Percentiles rank a stretch among this genome's conserved stretches.
These are phyloP conservation scores for Murraya koenigii DNA, from an alignment of 345 rosid species.

Conservation along the genomic window DNA sequence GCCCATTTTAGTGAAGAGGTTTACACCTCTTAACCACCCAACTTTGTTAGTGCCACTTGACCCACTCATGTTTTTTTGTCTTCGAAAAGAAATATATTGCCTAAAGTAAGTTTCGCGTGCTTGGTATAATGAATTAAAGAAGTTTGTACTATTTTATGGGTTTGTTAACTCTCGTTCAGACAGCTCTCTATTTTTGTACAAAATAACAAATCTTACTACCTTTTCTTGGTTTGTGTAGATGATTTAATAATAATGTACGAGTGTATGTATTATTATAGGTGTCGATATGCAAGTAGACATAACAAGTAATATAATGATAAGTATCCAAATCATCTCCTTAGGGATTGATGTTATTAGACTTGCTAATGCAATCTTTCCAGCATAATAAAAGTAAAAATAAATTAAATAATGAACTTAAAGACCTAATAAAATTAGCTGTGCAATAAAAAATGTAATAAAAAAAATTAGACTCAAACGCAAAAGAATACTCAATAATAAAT, in stretches of 20 bases:
- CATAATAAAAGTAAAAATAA: too few relatives aligned
- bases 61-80: background rate
- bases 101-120: background rate
- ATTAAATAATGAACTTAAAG: too few relatives aligned
- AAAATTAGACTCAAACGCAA: too few relatives aligned
- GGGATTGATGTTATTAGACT: too few relatives aligned
- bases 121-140: background rate
- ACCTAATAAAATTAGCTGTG: too few relatives aligned
- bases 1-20: background rate
- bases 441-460: too few relatives aligned
- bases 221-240: background rate
- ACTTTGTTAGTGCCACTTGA: background rate
- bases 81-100: background rate
- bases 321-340: too few relatives aligned
- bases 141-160: background rate
- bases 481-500: too few relatives aligned
- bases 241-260: background rate
- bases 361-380: too few relatives aligned
- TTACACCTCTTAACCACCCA: background rate
- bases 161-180: background rate
- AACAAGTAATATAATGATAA: too few relatives aligned
- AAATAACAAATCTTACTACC: fast-evolving
- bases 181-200: background rate
- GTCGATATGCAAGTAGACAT: too few relatives aligned
- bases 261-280: too few relatives aligned